phyloP scores from a whole-genome alignment of 805 yeast species.

The Candida stauntonica region DNA sequence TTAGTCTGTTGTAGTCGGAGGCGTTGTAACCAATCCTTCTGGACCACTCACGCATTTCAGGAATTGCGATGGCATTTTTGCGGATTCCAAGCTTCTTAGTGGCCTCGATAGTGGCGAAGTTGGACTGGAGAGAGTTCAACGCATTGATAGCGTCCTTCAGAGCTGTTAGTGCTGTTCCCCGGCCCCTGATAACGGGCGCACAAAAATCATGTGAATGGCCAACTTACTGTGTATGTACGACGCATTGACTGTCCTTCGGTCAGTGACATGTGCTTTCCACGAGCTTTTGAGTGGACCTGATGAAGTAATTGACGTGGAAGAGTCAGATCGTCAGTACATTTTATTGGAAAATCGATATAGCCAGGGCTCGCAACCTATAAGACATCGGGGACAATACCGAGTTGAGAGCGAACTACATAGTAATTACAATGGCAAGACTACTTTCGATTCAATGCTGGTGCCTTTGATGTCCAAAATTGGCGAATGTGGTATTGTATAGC shows the following conservation, averaged over 20 bases:
- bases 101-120: constrained; percentile 86
- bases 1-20: constrained; percentile 64
- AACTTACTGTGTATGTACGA: constrained; percentile 17
- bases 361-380: no score
- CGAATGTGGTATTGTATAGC: no score
- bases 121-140: constrained; percentile 84
- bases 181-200: no score
- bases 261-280: constrained; percentile 2
- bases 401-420: no score
- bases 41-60: constrained; percentile 83
- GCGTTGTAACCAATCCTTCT: constrained; percentile 65
- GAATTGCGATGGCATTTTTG: constrained; percentile 64
- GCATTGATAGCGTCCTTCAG: constrained; percentile 86
- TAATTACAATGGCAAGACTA: no score
- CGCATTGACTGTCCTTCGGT: constrained; percentile 12
- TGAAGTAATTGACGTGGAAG: background rate
- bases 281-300: background rate
- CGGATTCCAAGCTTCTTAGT: constrained; percentile 60
- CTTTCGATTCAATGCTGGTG: no score
- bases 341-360: no score
- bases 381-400: no score
- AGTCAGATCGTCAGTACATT: no score
- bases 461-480: no score
- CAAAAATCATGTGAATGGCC: no score
- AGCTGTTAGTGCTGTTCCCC: no score